Evolutionary conservation across 1,284 basidiomycete species (phyloP).

Genomic region (Trametes sp.): DNA sequence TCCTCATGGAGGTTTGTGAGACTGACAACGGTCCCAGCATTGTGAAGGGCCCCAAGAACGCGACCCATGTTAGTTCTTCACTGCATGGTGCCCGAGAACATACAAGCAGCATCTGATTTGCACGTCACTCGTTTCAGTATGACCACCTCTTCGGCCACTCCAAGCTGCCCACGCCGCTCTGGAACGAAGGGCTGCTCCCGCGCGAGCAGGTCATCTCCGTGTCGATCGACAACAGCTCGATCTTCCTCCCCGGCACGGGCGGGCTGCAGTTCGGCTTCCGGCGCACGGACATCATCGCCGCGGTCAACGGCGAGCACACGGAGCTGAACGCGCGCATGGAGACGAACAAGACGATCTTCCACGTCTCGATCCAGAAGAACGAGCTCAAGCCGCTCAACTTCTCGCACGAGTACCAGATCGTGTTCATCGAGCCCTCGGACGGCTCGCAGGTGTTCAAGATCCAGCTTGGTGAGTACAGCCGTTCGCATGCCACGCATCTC

Average conservation of each 20-base stretch:
- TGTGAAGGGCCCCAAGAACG: constrained; percentile 58
- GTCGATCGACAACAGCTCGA: constrained; percentile 63
- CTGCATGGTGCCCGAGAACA: no score
- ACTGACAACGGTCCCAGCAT: constrained; percentile 42
- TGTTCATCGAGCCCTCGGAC: constrained; percentile 67
- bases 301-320: constrained; percentile 47
- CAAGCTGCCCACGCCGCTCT: constrained; percentile 56
- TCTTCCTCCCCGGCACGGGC: constrained; percentile 61
- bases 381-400: constrained; percentile 54
- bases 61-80: constrained; percentile 50
- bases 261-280: constrained; percentile 61
- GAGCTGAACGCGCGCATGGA: constrained; percentile 52
- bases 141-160: constrained; percentile 50
- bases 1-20: neutral
- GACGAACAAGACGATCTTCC: constrained; percentile 55
- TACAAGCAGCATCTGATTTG: no score
- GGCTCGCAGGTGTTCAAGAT: constrained; percentile 64
- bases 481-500: neutral
- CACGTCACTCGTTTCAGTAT: no score
- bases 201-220: constrained; percentile 58
- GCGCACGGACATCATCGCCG: constrained; percentile 63
- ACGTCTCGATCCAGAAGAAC: constrained; percentile 62
- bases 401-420: constrained; percentile 66
- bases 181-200: constrained; percentile 44
- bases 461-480: constrained; percentile 53